phyloP scores from a whole-genome alignment of 164 flowering plant species.

The Tetracentron sinense region DNA sequence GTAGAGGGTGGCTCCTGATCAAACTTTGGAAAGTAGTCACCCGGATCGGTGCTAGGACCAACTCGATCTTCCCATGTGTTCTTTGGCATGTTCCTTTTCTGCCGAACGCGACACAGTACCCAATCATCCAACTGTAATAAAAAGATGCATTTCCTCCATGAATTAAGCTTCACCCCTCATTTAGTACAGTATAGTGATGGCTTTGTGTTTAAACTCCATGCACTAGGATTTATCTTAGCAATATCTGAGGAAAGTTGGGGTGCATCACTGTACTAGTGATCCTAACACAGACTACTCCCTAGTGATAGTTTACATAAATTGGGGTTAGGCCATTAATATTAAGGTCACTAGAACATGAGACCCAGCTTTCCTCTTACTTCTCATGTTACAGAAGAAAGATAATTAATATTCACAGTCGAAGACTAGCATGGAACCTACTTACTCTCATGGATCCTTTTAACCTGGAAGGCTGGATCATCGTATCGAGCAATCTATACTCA shows the following conservation, averaged over 20 bases:
- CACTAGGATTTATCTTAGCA: too few relatives aligned
- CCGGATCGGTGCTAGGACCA: slow-evolving; percentile 10
- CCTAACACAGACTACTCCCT: too few relatives aligned
- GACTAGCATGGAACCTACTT: slow-evolving; percentile 17
- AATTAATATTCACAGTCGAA: too few relatives aligned
- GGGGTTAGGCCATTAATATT: too few relatives aligned
- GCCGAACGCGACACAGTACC: slow-evolving; percentile 47
- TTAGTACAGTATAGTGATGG: too few relatives aligned
- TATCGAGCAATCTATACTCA: slow-evolving; percentile 41
- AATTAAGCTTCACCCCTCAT: not conserved
- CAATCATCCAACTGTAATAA: slow-evolving; percentile 48
- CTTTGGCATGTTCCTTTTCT: slow-evolving; percentile 32
- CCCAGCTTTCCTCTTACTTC: too few relatives aligned
- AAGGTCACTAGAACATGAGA: too few relatives aligned
- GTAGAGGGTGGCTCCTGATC: slow-evolving; percentile 16
- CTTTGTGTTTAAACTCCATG: too few relatives aligned
- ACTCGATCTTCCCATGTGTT: slow-evolving; percentile 19
- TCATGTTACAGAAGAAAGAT: too few relatives aligned
- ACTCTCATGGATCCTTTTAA: slow-evolving; percentile 46
- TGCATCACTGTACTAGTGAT: too few relatives aligned
- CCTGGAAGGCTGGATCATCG: slow-evolving; percentile 21
- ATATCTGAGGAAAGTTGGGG: too few relatives aligned
- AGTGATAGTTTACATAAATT: too few relatives aligned
- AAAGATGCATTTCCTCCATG: not conserved
- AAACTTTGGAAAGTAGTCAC: slow-evolving; percentile 8